These are phyloP conservation scores for Solanum lignicaule DNA, from an alignment of 257 asterid genomes.

Conservation along the genomic window DNA sequence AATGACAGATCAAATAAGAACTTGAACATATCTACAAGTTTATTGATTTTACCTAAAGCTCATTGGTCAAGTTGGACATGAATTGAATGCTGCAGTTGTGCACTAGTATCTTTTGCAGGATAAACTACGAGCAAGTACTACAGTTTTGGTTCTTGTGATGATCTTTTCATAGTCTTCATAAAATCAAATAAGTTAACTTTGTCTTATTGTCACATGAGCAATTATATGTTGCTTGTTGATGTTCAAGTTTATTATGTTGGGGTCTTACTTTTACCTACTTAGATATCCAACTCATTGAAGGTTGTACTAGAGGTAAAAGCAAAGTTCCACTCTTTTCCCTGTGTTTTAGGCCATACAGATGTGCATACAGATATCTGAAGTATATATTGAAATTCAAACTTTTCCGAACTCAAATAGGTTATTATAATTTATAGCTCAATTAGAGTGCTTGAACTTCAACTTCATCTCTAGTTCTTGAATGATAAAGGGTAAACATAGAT, in stretches of 20 bases:
- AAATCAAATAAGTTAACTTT: background rate
- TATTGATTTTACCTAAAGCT: background rate
- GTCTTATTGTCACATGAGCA: background rate
- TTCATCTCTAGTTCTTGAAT: background rate
- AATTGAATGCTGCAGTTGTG: background rate
- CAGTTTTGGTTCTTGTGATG: background rate
- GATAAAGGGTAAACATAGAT: background rate
- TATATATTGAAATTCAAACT: background rate
- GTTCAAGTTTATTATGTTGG: background rate
- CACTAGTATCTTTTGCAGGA: background rate
- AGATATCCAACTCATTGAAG: background rate
- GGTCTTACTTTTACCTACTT: background rate
- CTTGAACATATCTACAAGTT: background rate
- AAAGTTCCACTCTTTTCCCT: background rate
- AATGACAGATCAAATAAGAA: background rate
- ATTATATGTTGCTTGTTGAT: background rate
- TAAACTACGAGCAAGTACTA: background rate
- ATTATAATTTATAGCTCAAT: background rate
- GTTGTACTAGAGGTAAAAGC: background rate
- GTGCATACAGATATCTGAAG: background rate
- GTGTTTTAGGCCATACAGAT: background rate
- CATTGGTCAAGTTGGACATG: background rate
- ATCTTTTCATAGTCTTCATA: background rate
- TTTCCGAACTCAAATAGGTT: background rate
- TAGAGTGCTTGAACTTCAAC: background rate